Percentiles rank a stretch among this genome's conserved stretches.
These are phyloP conservation scores for Dysphania ambrosioides DNA, from an alignment of 148 eudicot species.

Conservation along the genomic window DNA sequence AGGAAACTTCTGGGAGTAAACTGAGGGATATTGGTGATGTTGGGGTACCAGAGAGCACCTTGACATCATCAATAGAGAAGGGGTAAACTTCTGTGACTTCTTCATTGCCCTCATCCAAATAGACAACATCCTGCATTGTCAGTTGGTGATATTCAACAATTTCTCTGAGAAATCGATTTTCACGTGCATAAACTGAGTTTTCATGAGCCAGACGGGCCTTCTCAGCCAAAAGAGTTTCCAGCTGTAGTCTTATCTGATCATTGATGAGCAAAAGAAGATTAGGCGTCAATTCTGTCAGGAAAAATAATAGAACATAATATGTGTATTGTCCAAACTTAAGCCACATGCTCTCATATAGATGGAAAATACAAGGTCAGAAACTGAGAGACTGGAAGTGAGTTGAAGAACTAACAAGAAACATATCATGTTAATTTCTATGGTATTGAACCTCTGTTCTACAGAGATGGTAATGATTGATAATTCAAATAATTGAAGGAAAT, in stretches of 20 bases:
- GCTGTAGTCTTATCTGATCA: slow-evolving; percentile 81
- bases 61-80: slow-evolving; percentile 41
- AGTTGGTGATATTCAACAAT: slow-evolving; percentile 96
- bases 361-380: not conserved
- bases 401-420: not conserved
- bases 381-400: not conserved
- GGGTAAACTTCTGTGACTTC: slow-evolving; percentile 75
- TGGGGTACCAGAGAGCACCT: slow-evolving; percentile 44
- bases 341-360: not conserved
- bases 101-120: slow-evolving; percentile 77
- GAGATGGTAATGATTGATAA: not conserved
- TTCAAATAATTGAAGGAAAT: not conserved
- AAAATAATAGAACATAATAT: not conserved
- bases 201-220: slow-evolving; percentile 94
- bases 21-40: slow-evolving; percentile 48
- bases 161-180: slow-evolving; percentile 87
- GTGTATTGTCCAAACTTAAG: not conserved
- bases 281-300: not conserved
- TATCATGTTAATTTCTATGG: not conserved
- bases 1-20: slow-evolving; percentile 30
- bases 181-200: slow-evolving; percentile 80
- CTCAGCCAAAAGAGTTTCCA: slow-evolving; percentile 93
- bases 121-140: slow-evolving; percentile 91
- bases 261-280: slow-evolving; percentile 5
- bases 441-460: no score